Evolutionary conservation across 1,284 basidiomycete genomes (phyloP).

Genomic region (Ustilago xerochloae): DNA sequence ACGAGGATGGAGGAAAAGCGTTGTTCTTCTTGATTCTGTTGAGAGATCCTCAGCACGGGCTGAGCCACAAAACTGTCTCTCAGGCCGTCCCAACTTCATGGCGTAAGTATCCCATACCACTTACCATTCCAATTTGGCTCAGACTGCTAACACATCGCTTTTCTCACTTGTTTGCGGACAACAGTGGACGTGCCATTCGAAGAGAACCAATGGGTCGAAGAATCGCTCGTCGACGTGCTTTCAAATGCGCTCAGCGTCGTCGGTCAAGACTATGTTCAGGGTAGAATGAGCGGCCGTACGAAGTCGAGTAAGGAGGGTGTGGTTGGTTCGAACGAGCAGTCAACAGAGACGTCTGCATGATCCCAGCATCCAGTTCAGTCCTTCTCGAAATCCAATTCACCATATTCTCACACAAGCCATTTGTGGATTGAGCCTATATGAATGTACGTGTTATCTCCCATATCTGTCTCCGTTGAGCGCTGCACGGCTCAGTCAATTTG

Average conservation of each 20-base stretch:
- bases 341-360: slow-evolving; percentile 1
- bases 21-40: slow-evolving; percentile 62
- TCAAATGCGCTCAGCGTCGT: slow-evolving; percentile 59
- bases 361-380: background rate
- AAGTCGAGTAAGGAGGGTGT: slow-evolving; percentile 47
- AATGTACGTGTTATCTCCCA: background rate
- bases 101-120: slow-evolving; percentile 45
- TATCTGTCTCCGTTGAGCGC: background rate
- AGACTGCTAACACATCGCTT: background rate
- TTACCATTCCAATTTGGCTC: background rate
- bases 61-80: slow-evolving; percentile 61
- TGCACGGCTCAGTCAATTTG: background rate
- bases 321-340: slow-evolving; percentile 8
- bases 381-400: background rate
- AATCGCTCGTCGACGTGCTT: slow-evolving; percentile 63
- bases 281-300: slow-evolving; percentile 52
- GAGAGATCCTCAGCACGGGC: slow-evolving; percentile 59
- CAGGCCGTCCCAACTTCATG: slow-evolving; percentile 62
- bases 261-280: slow-evolving; percentile 63
- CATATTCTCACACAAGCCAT: background rate
- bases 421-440: background rate
- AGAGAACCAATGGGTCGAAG: slow-evolving; percentile 65
- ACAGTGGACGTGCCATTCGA: slow-evolving; percentile 61
- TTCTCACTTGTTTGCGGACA: background rate
- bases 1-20: slow-evolving; percentile 12